Evolutionary conservation across 1,284 basidiomycete genomes (phyloP), one percentile per base, ranked within the genome.

Genomic region (Ceratobasidium sp.): DNA sequence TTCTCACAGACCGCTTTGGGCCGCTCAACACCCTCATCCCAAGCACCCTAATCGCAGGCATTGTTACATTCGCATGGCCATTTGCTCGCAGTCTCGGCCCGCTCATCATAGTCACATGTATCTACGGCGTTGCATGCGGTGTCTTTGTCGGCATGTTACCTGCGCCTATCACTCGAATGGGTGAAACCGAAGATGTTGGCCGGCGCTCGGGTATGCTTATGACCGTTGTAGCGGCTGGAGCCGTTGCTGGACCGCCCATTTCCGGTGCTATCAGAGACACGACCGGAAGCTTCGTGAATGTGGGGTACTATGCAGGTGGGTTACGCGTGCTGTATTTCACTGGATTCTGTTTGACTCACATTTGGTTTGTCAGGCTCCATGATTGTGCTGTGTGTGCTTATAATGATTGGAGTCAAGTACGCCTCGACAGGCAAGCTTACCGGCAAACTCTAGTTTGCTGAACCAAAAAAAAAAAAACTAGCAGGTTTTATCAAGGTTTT

Each of bases 291-390:
- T 91, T 87, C 81, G 84, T 86, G 33, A 86, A 82, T 7, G 90
- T 91, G n/a, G 91, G 91, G 1, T 86, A 88, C 75, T 92, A 91
- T 82, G 91, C 91, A 80, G 91, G 91, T 89, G 64, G 4, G 81
- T 83, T 83, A 49, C 81, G 39, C 18, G 39, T 20, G 60, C 3
- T 82, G 82, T 33, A 83, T 78, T 33, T n/a, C 20, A 63, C 26
- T 26, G 18, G 26, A 28, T 5, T 64, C 33, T 39, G 28, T 70
- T 55, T 46, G 69, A 23, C 67, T 58, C 5, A 51, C 55, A 40
- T 42, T 69, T 39, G 49, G 26, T 20, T 69, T 58, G 26, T 51
- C 55, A 86, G 85, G 85, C 6, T 79, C 81, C 0, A 79, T 81
- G 9, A 55, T 86, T 10, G 18, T 87, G 1, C 72, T 84, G 26